phyloP scores from a whole-genome alignment of 139 green algal genomes.

The Chara braunii region DNA sequence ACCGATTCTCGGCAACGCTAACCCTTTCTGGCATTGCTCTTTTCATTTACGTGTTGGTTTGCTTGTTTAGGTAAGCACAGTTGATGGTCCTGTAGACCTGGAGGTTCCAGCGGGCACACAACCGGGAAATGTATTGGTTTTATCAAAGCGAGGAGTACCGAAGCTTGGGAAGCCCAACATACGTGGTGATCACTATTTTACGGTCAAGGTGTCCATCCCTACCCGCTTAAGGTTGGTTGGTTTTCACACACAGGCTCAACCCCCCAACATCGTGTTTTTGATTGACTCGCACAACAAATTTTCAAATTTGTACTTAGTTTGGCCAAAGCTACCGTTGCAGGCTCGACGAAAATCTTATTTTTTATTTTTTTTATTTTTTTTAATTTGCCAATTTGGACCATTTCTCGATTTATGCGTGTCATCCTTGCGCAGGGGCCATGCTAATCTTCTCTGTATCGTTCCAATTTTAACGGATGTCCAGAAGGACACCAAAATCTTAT shows the following conservation, averaged over 20 bases:
- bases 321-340: neutral
- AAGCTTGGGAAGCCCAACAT: slow-evolving; percentile 56
- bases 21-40: too few species aligned
- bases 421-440: too few species aligned
- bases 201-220: slow-evolving; percentile 29
- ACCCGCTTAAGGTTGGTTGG: slow-evolving; percentile 20
- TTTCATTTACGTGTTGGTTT: too few species aligned
- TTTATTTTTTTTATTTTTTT: neutral
- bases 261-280: neutral
- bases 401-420: too few species aligned
- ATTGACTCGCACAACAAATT: neutral
- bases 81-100: slow-evolving; percentile 91
- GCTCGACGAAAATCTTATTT: neutral
- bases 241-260: neutral
- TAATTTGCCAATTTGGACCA: neutral
- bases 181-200: slow-evolving; percentile 34
- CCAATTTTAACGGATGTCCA: too few species aligned
- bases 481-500: too few species aligned
- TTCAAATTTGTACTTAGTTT: neutral
- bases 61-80: slow-evolving; percentile 51
- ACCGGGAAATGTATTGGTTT: slow-evolving; percentile 91
- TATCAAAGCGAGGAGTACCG: slow-evolving; percentile 90
- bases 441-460: too few species aligned
- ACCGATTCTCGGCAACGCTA: too few species aligned
- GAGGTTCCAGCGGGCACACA: slow-evolving; percentile 86